Conservation (phyloP, 1,284 basidiomycete genomes). For the Naganishia liquefaciens region DNA sequence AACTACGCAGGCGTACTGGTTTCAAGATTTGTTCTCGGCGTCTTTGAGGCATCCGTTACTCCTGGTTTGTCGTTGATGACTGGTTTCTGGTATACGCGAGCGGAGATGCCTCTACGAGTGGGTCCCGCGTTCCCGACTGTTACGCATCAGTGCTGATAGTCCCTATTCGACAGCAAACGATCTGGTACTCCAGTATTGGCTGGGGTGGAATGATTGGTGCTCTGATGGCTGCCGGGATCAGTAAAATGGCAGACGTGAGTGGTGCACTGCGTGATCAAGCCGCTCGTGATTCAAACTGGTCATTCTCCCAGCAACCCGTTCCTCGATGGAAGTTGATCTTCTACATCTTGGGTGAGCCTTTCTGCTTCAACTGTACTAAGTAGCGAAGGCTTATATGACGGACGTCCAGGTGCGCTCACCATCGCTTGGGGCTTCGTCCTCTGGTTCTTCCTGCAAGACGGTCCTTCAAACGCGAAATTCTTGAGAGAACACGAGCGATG, state of each 20-base stretch:
- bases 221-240: conserved; percentile 49
- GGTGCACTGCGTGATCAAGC: neutral
- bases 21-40: conserved; percentile 44
- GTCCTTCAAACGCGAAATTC: conserved; percentile 46
- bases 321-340: conserved; percentile 46
- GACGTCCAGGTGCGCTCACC: conserved; percentile 34
- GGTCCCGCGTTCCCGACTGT: too few relatives aligned
- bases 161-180: conserved; percentile 37
- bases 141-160: neutral
- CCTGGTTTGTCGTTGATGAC: conserved; percentile 49
- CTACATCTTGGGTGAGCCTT: conserved; percentile 42
- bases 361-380: too few relatives aligned
- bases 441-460: conserved; percentile 49
- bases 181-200: conserved; percentile 51
- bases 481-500: conserved; percentile 43
- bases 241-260: conserved; percentile 30
- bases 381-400: too few relatives aligned
- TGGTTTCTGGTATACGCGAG: conserved; percentile 46
- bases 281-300: neutral
- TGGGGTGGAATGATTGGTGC: conserved; percentile 51
- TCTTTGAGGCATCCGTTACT: conserved; percentile 50
- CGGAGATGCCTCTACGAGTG: conserved; percentile 42
- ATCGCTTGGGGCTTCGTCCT: conserved; percentile 41
- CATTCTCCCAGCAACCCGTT: conserved; percentile 34
- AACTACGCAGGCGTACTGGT: conserved; percentile 41